A percentile compares a stretch with the other conserved stretches of the same genome.
Conservation (phyloP, 208 protist genomes). For the Wallacemonas collosoma region DNA sequence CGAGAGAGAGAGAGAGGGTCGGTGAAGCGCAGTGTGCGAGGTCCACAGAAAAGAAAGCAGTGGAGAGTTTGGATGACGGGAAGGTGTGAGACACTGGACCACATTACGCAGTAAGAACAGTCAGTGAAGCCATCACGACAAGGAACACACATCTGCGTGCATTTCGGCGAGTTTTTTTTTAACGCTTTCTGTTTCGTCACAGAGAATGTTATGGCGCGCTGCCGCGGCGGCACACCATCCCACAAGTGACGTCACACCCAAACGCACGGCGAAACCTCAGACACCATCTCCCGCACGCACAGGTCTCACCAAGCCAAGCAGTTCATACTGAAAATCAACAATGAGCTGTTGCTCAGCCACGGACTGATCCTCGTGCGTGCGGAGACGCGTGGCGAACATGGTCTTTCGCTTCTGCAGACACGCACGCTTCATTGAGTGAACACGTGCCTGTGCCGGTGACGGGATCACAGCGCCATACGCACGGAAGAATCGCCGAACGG, state of each 20-base stretch:
- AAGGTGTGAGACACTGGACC: no score
- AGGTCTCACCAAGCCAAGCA: background rate
- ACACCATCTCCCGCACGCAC: background rate
- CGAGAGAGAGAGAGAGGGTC: no score
- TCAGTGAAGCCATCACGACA: no score
- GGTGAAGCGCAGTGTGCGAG: no score
- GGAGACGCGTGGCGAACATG: background rate
- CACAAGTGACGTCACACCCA: background rate
- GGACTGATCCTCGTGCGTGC: background rate
- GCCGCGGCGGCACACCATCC: no score
- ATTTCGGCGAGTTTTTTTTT: no score
- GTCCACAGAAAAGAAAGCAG: no score
- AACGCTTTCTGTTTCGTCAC: no score
- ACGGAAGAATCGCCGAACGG: conserved; percentile 34
- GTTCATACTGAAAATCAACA: conserved; percentile 22
- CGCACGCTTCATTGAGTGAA: background rate
- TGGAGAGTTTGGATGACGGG: no score
- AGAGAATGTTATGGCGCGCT: no score
- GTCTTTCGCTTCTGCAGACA: background rate
- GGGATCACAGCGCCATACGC: background rate
- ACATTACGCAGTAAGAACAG: no score
- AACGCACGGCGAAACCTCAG: background rate
- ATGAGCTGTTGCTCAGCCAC: conserved; percentile 19
- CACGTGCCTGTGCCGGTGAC: background rate
- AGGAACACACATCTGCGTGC: no score